Base-by-base conservation (phyloP, 805 yeast species). In the Saccharomyces cerevisiae region DNA sequence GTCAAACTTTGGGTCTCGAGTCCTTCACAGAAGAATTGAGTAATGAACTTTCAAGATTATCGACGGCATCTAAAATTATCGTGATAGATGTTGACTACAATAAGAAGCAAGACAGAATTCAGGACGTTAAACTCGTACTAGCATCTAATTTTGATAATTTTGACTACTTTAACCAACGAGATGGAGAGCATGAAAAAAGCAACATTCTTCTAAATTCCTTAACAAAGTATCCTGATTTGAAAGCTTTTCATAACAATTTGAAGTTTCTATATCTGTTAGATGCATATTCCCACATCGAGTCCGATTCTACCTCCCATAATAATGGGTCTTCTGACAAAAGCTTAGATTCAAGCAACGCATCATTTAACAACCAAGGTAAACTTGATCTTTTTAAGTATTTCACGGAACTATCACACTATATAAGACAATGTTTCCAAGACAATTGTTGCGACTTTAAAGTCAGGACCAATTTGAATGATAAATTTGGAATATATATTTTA, bases 91-190 rank as follows among this genome's bases (percentile, higher is more conserved):
- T 70, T 26, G 73, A 70, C 52, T 70, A 67, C 52, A 60, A 61
- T 22, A 68, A 61, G 30, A 48, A 36, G 6, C 55, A 58, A 48
- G 61, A 61, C 21, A 63, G 56, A 46, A 70, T 70, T 2, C 61
- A 61, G 22, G 72, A 70, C 51, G 73, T 69, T 28, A 70, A 69
- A 55, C 57, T 70, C 46, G 73, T 70, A 1, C 52, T 70, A 21
- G 73, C 73, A 8, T 69, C 72, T 2, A 69, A 66, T 56, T 70
- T 69, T 54, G 73, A 70, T 51, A 64, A 66, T 29, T 70, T 70
- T 58, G 67, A 69, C 51, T 70, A 70, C 52, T 67, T 54, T 51
- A 65, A 63, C 46, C 60, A 59, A 13, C 57, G 57, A 13, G 56
- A 54, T 1, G 30, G 26, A 22, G 21, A n/a, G 30, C 27, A 32